Percentiles rank a stretch among this genome's conserved stretches.
Conservation (phyloP, 805 yeast species). For the Wickerhamomyces tratensis region DNA sequence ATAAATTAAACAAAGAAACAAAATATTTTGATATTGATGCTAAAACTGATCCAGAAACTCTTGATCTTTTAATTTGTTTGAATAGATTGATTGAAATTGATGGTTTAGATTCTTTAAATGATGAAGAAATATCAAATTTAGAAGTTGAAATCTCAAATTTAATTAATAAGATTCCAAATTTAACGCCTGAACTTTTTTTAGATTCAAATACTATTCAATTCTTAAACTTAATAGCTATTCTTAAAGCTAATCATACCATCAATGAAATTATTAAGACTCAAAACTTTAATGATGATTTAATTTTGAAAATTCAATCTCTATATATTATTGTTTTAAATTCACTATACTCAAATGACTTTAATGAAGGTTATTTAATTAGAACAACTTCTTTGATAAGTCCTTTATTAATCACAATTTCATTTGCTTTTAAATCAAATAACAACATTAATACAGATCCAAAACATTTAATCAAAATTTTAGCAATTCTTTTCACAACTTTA, state of each 20-base stretch:
- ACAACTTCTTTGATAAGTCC: conserved; percentile 14
- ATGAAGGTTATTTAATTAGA: conserved; percentile 3
- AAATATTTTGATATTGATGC: no score
- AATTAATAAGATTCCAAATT: background rate
- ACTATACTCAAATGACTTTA: background rate
- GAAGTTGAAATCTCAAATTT: background rate
- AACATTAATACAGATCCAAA: background rate
- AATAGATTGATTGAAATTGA: background rate
- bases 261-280: conserved; percentile 8
- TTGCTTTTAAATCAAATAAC: conserved; percentile 9
- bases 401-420: conserved; percentile 14
- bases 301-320: conserved; percentile 10
- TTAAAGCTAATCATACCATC: conserved; percentile 8
- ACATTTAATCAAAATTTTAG: conserved; percentile 8
- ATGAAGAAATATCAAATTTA: background rate
- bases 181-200: background rate
- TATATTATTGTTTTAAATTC: conserved; percentile 6
- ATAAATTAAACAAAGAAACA: no score
- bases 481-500: conserved; percentile 9
- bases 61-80: background rate
- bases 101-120: background rate
- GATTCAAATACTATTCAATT: background rate
- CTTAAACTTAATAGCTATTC: conserved; percentile 6
- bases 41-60: no score
- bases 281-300: conserved; percentile 3